Percentiles rank a stretch among this genome's conserved stretches.
Evolutionary conservation across 2,329 filamentous ascomycete species (phyloP).

Genomic region (Monilinia aucupariae): DNA sequence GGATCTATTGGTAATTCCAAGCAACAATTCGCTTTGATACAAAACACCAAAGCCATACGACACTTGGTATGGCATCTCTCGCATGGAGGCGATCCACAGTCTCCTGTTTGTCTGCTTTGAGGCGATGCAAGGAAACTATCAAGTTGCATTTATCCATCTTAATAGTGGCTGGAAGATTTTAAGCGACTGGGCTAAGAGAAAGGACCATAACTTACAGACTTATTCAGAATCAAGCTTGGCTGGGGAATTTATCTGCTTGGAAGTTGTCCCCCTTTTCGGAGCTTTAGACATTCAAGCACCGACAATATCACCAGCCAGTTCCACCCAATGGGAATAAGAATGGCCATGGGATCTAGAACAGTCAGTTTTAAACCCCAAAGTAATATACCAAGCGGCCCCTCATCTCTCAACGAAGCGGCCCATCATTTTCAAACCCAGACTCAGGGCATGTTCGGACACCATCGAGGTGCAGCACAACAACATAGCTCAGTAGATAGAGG

Average conservation of each 20-base stretch:
- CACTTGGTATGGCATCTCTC: slow-evolving; percentile 42
- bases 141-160: slow-evolving; percentile 23
- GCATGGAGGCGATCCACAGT: neutral
- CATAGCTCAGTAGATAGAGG: no score
- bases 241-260: neutral
- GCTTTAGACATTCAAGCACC: slow-evolving; percentile 6
- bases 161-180: slow-evolving; percentile 21
- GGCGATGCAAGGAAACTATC: slow-evolving; percentile 20
- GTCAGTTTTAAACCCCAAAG: neutral
- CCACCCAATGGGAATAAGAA: neutral
- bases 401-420: slow-evolving; percentile 10
- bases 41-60: slow-evolving; percentile 24
- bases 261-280: slow-evolving; percentile 7
- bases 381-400: neutral
- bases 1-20: slow-evolving; percentile 4
- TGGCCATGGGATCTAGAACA: neutral
- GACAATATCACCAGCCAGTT: slow-evolving; percentile 1
- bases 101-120: slow-evolving; percentile 25
- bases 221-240: neutral
- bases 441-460: neutral
- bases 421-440: slow-evolving; percentile 2
- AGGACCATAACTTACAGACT: neutral
- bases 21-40: slow-evolving; percentile 38
- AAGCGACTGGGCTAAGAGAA: slow-evolving; percentile 1
- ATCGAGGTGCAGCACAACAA: neutral